A percentile compares a stretch with the other conserved stretches of the same genome.
Conservation (phyloP, 305 asterid species). For the Coffea humblotiana region DNA sequence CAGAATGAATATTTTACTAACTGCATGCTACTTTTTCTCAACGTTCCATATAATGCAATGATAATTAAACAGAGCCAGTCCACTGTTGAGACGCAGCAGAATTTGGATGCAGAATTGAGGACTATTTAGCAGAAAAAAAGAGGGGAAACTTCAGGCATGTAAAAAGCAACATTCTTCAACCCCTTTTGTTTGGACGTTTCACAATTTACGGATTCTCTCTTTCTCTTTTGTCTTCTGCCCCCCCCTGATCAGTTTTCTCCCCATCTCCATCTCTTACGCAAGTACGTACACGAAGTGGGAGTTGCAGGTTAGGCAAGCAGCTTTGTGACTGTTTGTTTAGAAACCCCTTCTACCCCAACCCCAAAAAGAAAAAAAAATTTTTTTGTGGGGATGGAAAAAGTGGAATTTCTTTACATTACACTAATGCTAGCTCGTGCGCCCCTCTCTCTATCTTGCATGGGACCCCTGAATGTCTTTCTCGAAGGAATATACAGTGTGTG, state of each 20-base stretch:
- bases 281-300: background rate
- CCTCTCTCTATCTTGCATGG: conserved; percentile 20
- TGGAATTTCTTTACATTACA: conserved; percentile 48
- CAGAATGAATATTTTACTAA: background rate
- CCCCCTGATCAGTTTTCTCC: background rate
- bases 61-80: conserved; percentile 1
- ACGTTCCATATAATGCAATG: conserved; percentile 14
- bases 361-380: background rate
- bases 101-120: background rate
- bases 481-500: conserved; percentile 71
- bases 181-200: conserved; percentile 28
- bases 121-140: conserved; percentile 4
- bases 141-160: conserved; percentile 6
- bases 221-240: background rate
- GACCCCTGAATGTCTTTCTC: conserved; percentile 61
- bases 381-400: conserved; percentile 36
- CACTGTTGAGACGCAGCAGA: background rate
- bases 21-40: conserved; percentile 13
- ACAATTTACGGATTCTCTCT: conserved; percentile 21
- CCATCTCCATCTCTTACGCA: background rate
- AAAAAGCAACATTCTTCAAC: conserved; percentile 25
- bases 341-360: no score
- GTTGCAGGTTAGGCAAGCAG: background rate
- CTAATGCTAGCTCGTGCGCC: conserved; percentile 30
- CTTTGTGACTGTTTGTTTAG: background rate